Evolutionary conservation across 1,284 basidiomycete genomes (phyloP).

Genomic region (Inonotus obliquus): DNA sequence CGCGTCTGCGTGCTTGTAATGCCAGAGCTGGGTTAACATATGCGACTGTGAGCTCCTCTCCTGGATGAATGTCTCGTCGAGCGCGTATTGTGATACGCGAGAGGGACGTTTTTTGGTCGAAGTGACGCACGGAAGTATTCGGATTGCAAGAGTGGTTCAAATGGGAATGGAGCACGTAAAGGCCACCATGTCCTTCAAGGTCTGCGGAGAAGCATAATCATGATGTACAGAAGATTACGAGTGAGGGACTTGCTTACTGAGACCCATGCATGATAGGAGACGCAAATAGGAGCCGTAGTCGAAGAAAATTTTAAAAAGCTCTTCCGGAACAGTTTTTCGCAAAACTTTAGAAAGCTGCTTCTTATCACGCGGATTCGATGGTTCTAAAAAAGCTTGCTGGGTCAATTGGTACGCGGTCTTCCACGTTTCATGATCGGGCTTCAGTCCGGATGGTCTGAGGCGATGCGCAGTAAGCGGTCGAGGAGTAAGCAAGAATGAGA

Average conservation of each 20-base stretch:
- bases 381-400: constrained; percentile 53
- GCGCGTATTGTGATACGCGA: constrained; percentile 73
- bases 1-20: constrained; percentile 49
- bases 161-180: constrained; percentile 84
- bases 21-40: constrained; percentile 70
- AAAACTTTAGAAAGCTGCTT: constrained; percentile 54
- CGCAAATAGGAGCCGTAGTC: constrained; percentile 69
- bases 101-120: constrained; percentile 57
- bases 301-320: constrained; percentile 59
- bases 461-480: constrained; percentile 1
- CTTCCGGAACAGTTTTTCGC: constrained; percentile 49
- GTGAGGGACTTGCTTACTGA: constrained; percentile 50
- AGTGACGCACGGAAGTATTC: constrained; percentile 70
- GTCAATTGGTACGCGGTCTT: constrained; percentile 54
- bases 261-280: constrained; percentile 76
- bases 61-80: constrained; percentile 53
- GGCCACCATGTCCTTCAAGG: constrained; percentile 81
- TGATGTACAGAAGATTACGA: neutral
- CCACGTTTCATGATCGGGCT: constrained; percentile 61
- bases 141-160: constrained; percentile 82
- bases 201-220: constrained; percentile 40
- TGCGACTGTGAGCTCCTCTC: constrained; percentile 73
- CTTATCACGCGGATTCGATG: constrained; percentile 42
- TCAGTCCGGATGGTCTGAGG: constrained; percentile 31
- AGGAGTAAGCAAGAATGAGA: constrained; percentile 13